These are phyloP conservation scores for Moricandia moricandioides DNA, from an alignment of 345 rosid genomes.

Conservation along the genomic window DNA sequence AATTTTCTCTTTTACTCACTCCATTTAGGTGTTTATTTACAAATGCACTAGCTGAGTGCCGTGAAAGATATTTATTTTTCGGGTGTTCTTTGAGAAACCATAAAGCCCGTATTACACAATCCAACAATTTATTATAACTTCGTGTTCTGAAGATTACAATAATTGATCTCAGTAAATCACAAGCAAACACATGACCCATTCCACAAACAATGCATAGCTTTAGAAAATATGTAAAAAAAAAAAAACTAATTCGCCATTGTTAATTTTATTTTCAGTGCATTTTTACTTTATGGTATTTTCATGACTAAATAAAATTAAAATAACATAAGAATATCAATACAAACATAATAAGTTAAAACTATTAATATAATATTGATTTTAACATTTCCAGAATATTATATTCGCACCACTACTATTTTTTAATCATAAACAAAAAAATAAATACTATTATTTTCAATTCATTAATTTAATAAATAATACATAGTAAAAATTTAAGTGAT, in stretches of 20 bases:
- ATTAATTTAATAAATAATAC: too few relatives aligned
- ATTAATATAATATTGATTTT: too few relatives aligned
- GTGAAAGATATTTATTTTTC: too few relatives aligned
- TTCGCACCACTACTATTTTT: not conserved
- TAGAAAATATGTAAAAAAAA: too few relatives aligned
- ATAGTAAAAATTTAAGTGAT: not conserved
- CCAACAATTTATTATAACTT: not conserved
- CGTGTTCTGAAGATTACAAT: not conserved
- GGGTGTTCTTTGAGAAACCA: not conserved
- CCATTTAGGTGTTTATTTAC: too few relatives aligned
- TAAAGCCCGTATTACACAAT: not conserved
- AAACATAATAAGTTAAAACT: too few relatives aligned
- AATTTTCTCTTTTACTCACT: too few relatives aligned
- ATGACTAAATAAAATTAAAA: not conserved
- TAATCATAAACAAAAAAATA: too few relatives aligned
- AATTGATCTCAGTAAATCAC: not conserved
- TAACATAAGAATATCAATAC: not conserved
- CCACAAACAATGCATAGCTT: not conserved
- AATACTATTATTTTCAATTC: not conserved
- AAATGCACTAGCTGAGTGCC: too few relatives aligned
- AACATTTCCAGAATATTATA: too few relatives aligned
- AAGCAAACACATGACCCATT: not conserved
- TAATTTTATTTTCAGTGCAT: not conserved
- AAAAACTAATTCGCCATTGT: not conserved
- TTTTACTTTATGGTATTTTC: not conserved